Evolutionary conservation across 169 alveolate genomes (phyloP).

Genomic region (Cryptosporidium meleagridis): DNA sequence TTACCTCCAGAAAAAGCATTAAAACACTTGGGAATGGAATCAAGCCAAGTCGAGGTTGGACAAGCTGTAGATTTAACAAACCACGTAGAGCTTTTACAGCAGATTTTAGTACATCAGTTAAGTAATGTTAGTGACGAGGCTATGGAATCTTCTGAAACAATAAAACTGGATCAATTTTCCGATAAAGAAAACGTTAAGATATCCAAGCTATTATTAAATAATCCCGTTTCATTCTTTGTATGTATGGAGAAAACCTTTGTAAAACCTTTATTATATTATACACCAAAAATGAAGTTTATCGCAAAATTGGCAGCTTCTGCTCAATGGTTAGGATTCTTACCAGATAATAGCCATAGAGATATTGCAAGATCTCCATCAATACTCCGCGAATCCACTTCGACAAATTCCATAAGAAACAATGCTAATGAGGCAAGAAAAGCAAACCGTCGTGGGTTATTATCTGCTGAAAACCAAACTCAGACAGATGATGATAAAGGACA

Average conservation of each 20-base stretch:
- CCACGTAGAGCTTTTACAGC: conserved; percentile 51
- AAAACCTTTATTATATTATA: conserved; percentile 43
- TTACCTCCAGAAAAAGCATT: conserved; percentile 48
- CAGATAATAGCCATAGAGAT: conserved; percentile 65
- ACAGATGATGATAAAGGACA: conserved; percentile 73
- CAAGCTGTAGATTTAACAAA: conserved; percentile 63
- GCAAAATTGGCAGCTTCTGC: conserved; percentile 71
- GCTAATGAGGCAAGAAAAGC: conserved; percentile 40
- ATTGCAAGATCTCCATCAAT: conserved; percentile 72
- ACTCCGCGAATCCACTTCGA: conserved; percentile 34
- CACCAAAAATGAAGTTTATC: conserved; percentile 58
- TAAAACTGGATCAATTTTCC: conserved; percentile 41
- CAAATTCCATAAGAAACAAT: conserved; percentile 10
- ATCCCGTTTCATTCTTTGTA: conserved; percentile 73
- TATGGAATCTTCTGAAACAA: not conserved
- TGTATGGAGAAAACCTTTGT: conserved; percentile 61
- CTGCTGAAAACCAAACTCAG: conserved; percentile 31
- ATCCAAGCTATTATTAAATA: conserved; percentile 5
- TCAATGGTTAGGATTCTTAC: conserved; percentile 71
- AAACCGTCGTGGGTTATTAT: conserved; percentile 27
- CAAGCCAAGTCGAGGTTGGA: conserved; percentile 18
- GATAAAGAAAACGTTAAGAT: conserved; percentile 32
- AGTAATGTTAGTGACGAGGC: conserved; percentile 26
- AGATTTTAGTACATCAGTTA: conserved; percentile 58
- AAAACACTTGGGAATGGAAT: not conserved